Percentiles rank a stretch among this genome's conserved stretches.
phyloP scores from a whole-genome alignment of 2,329 filamentous ascomycete genomes.

The Botryotinia narcissicola region DNA sequence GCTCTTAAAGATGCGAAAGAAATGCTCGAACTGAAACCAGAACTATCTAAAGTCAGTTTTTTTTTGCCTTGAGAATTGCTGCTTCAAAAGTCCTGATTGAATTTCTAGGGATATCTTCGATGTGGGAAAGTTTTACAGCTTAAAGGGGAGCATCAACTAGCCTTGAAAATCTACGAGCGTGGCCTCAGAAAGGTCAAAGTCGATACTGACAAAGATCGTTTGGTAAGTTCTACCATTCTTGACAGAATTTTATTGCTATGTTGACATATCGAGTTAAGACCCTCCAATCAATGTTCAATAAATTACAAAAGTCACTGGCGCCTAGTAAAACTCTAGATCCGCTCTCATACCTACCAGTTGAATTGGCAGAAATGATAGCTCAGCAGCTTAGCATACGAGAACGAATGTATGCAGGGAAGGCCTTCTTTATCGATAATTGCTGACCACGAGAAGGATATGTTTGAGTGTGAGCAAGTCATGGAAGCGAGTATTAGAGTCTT shows the following conservation, averaged over 20 bases:
- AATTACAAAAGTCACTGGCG: constrained; percentile 31
- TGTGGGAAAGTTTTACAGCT: constrained; percentile 38
- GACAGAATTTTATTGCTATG: neutral
- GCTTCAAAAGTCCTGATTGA: neutral
- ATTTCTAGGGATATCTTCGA: constrained; percentile 37
- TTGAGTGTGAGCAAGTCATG: constrained; percentile 36
- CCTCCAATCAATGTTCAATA: constrained; percentile 35
- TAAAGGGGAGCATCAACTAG: constrained; percentile 33
- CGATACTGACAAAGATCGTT: constrained; percentile 33
- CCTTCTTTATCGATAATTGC: neutral
- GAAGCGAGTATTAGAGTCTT: constrained; percentile 36
- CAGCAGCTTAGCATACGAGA: constrained; percentile 35
- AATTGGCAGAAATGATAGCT: constrained; percentile 38
- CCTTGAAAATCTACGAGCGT: constrained; percentile 39
- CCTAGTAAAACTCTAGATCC: constrained; percentile 36
- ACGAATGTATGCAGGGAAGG: constrained; percentile 31
- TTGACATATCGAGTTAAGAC: constrained; percentile 29
- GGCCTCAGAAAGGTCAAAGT: constrained; percentile 38
- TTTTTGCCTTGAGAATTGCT: neutral
- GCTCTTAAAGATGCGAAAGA: constrained; percentile 37
- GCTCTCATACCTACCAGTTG: constrained; percentile 37
- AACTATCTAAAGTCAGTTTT: constrained; percentile 33
- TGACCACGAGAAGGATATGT: constrained; percentile 32
- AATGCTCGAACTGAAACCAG: constrained; percentile 38
- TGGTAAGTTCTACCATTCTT: constrained; percentile 25